Conservation (phyloP, 1,139 yeast species). For the Wickerhamomyces sp. region DNA sequence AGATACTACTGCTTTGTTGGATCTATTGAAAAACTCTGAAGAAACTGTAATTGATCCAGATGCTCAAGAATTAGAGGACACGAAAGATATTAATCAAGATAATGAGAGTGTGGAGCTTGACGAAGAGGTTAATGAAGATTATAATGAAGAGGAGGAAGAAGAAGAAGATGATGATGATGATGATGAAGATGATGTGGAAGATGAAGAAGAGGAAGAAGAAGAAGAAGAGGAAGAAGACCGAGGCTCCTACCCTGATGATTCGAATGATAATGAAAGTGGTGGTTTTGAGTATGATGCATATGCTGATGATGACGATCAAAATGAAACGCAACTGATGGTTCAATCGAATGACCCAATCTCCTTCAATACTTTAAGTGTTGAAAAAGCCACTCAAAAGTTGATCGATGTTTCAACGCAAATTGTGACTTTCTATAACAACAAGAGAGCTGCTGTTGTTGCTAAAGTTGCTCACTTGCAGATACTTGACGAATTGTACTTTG, state of each 20-base stretch:
- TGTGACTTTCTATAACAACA: constrained; percentile 16
- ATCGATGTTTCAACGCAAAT: constrained; percentile 14
- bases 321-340: too few relatives aligned
- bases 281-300: constrained; percentile 19
- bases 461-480: constrained; percentile 24
- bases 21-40: constrained; percentile 21
- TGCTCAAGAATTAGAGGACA: constrained; percentile 21
- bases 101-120: constrained; percentile 10
- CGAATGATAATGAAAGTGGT: constrained; percentile 17
- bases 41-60: constrained; percentile 6
- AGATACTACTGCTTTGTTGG: constrained; percentile 37
- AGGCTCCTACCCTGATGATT: neutral
- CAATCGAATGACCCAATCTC: too few relatives aligned
- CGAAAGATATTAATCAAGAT: constrained; percentile 26
- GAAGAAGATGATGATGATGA: constrained; percentile 14
- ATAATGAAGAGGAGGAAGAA: too few relatives aligned
- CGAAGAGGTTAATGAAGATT: constrained; percentile 10
- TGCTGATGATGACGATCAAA: neutral
- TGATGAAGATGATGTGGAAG: constrained; percentile 2
- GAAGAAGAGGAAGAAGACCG: neutral
- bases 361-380: constrained; percentile 7
- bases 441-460: constrained; percentile 15
- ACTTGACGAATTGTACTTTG: constrained; percentile 26
- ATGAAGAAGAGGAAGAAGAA: constrained; percentile 24
- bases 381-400: constrained; percentile 4